A percentile compares a stretch with the other conserved stretches of the same genome.
Conservation (phyloP, 2,329 filamentous ascomycete species). For the Neoscytalidium dimidiatum region DNA sequence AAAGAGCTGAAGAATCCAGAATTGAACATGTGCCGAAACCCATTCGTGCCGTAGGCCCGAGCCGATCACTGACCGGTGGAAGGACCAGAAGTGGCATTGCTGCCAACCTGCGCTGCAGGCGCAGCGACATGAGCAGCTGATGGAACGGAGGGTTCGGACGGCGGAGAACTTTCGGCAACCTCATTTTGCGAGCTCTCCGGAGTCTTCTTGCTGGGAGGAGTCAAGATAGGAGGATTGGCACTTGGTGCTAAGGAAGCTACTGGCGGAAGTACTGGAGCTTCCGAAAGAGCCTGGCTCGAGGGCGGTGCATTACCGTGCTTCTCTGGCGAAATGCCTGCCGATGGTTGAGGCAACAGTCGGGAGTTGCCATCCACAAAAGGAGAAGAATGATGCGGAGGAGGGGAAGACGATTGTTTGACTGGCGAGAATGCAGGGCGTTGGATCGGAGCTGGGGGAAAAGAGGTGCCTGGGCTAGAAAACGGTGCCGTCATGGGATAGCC, state of each 20-base stretch:
- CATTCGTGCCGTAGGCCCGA: background rate
- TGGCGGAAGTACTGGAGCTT: conserved; percentile 58
- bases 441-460: conserved; percentile 40
- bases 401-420: conserved; percentile 39
- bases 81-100: background rate
- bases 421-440: conserved; percentile 39
- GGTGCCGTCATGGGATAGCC: conserved; percentile 34
- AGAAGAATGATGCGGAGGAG: conserved; percentile 34
- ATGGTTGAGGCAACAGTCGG: conserved; percentile 36
- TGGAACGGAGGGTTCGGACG: background rate
- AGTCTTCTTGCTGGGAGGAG: conserved; percentile 60
- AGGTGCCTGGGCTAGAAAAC: conserved; percentile 48
- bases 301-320: conserved; percentile 46
- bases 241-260: conserved; percentile 60
- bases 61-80: background rate
- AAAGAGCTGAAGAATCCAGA: too few species aligned
- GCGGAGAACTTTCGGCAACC: background rate
- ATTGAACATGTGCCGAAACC: too few species aligned
- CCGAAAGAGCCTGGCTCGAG: conserved; percentile 33
- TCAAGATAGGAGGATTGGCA: conserved; percentile 58
- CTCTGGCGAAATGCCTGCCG: conserved; percentile 47
- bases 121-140: background rate
- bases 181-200: conserved; percentile 25
- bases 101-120: background rate
- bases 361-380: conserved; percentile 26